Percentiles rank a stretch among this genome's conserved stretches.
These are phyloP conservation scores for Ceratobasidium sp. DNA, from an alignment of 1,284 basidiomycete species.

Conservation along the genomic window DNA sequence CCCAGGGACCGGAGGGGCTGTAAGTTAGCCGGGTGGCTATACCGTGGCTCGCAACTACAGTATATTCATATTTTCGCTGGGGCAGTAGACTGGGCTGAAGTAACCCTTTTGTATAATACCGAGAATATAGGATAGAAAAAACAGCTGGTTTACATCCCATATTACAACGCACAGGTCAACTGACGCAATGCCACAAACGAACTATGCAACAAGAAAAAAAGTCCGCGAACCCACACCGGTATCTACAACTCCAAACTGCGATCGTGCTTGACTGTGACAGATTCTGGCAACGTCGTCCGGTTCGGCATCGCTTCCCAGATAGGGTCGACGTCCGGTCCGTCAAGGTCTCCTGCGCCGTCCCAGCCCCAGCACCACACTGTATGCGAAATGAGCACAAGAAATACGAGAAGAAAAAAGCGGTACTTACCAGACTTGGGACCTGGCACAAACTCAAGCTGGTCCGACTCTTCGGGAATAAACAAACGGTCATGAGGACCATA, in stretches of 20 bases:
- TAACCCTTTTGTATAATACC: neutral
- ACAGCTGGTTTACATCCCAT: slow-evolving; percentile 17
- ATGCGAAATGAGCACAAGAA: slow-evolving; percentile 36
- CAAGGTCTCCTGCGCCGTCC: slow-evolving; percentile 96
- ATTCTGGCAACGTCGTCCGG: slow-evolving; percentile 69
- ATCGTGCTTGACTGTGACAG: slow-evolving; percentile 82
- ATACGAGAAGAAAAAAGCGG: neutral
- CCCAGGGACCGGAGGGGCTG: slow-evolving; percentile 4
- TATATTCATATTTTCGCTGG: too few relatives aligned
- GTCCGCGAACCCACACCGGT: neutral
- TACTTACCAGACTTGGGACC: slow-evolving; percentile 89
- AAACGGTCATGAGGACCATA: slow-evolving; percentile 94
- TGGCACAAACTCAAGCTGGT: slow-evolving; percentile 77
- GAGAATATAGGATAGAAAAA: neutral
- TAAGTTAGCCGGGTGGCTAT: neutral
- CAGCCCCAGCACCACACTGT: slow-evolving; percentile 98
- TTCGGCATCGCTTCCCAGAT: slow-evolving; percentile 91
- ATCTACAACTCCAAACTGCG: slow-evolving; percentile 59
- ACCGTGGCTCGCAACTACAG: neutral
- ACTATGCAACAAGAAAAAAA: neutral
- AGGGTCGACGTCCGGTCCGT: slow-evolving; percentile 94
- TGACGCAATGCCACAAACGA: neutral
- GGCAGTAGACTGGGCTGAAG: too few relatives aligned
- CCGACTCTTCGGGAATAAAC: slow-evolving; percentile 87
- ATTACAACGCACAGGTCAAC: slow-evolving; percentile 7